phyloP scores from a whole-genome alignment of 202 grass and related monocot genomes.

The Digitaria exilis region DNA sequence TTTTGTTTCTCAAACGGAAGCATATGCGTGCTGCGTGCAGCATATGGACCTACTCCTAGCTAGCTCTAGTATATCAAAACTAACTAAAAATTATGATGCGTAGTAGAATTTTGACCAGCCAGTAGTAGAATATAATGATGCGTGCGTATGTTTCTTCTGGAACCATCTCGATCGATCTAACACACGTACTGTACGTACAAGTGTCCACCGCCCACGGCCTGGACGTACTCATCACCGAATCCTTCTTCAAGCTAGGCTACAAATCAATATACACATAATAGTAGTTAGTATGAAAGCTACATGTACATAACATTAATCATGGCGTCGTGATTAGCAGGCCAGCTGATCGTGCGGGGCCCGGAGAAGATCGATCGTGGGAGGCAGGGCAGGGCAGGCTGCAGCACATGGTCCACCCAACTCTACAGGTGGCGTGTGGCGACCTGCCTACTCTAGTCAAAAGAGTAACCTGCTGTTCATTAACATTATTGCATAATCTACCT shows the following conservation, averaged over 20 bases:
- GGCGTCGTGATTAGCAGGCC: slow-evolving; percentile 37
- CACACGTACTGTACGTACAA: too few species aligned
- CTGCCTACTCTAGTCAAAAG: slow-evolving; percentile 19
- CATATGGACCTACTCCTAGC: too few species aligned
- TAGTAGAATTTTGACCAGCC: too few species aligned
- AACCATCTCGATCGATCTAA: too few species aligned
- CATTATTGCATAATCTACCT: neutral
- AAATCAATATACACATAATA: too few species aligned
- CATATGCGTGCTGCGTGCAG: too few species aligned
- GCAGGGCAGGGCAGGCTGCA: slow-evolving; percentile 12
- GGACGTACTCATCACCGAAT: neutral
- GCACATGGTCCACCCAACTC: slow-evolving; percentile 18
- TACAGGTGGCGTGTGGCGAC: slow-evolving; percentile 29
- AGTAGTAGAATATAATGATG: too few species aligned
- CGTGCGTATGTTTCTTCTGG: too few species aligned
- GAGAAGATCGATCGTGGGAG: slow-evolving; percentile 8
- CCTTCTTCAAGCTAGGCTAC: too few species aligned
- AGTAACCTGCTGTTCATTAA: slow-evolving; percentile 6
- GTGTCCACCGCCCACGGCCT: neutral
- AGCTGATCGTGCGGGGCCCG: neutral
- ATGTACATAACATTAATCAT: neutral
- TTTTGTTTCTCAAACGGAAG: too few species aligned
- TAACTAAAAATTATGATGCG: too few species aligned
- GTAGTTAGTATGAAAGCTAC: neutral
- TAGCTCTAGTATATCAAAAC: too few species aligned